Base-by-base conservation (phyloP, 208 protist genomes). In the Leishmania gerbilli region DNA sequence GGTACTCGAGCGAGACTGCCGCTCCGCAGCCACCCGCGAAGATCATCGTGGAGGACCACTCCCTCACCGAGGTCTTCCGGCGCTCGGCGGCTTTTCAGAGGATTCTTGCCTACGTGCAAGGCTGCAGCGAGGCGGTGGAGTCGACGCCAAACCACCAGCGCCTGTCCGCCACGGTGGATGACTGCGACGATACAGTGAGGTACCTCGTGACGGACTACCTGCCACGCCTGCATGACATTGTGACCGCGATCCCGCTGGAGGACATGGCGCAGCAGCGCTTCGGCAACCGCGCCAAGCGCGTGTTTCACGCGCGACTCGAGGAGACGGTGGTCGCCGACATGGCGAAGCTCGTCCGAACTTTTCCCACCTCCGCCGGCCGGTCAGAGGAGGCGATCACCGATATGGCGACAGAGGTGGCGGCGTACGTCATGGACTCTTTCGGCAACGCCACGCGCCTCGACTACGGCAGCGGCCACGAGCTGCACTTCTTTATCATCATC, bases 391-490 rank as follows among this genome's bases (percentile, higher is more conserved):
- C 82, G 65, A 60, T 84, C 19, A 72, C 76, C 24, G 37, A 34
- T 42, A 71, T 95, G 51, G 90, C 88, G 47, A 77, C 76, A 53
- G 98, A 99, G 88, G 47, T 99, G 17, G 83, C 80, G 4, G 83
- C 83, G 24, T 99, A 99, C 87, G 79, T 99, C 13, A 80, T 87
- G 60, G 96, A 98, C 71, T 79, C 90, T 49, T 99, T 99, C 72
- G 99, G 99, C 5, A 99, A 99, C 83, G 71, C 81, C 40, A 96
- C 89, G 4, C 94, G 99, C 60, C 98, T 99, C 9, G 99, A 99
- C 90, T 99, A 99, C 85, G 99, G 99, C 74, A 99, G 98, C 13
- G 99, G 99, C 31, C 99, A 99, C 83, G 99, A 99, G 88, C 77
- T 99, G n/a, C 91, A 98, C 79, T 99, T 99, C 87, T 93, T 99